Evolutionary conservation across 805 yeast genomes (phyloP).

Genomic region (Myxozyma neotropica): DNA sequence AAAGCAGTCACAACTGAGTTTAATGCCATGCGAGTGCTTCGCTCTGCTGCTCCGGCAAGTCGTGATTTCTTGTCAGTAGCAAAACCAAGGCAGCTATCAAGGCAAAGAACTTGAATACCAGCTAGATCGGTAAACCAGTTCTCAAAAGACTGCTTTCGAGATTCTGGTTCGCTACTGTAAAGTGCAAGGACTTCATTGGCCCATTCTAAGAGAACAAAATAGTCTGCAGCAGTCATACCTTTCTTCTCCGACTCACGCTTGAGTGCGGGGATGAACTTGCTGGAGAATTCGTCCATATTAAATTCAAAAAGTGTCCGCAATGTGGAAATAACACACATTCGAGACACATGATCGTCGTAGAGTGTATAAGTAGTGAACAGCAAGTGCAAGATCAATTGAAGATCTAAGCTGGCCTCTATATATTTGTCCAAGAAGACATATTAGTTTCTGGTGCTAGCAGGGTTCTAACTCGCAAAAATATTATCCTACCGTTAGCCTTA

Average conservation of each 20-base stretch:
- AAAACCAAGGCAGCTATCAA: conserved; percentile 8
- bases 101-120: conserved; percentile 17
- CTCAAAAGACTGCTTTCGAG: neutral
- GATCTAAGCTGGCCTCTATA: conserved; percentile 18
- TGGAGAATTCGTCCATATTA: neutral
- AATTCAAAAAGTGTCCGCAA: conserved; percentile 17
- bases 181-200: conserved; percentile 18
- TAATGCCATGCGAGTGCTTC: conserved; percentile 14
- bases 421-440: neutral
- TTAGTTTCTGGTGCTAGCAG: neutral
- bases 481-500: conserved; percentile 18
- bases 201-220: conserved; percentile 35
- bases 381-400: conserved; percentile 22
- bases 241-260: conserved; percentile 20
- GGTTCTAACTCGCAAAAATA: neutral
- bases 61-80: conserved; percentile 16
- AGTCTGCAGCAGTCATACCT: conserved; percentile 32
- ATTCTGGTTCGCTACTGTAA: neutral
- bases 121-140: conserved; percentile 18
- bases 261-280: conserved; percentile 21
- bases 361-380: conserved; percentile 30
- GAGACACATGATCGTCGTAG: conserved; percentile 33
- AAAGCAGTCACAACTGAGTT: conserved; percentile 8
- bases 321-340: conserved; percentile 25
- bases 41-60: conserved; percentile 23